Evolutionary conservation across 2,329 filamentous ascomycete genomes (phyloP).

Genomic region (Phyllosticta citrichinensis): DNA sequence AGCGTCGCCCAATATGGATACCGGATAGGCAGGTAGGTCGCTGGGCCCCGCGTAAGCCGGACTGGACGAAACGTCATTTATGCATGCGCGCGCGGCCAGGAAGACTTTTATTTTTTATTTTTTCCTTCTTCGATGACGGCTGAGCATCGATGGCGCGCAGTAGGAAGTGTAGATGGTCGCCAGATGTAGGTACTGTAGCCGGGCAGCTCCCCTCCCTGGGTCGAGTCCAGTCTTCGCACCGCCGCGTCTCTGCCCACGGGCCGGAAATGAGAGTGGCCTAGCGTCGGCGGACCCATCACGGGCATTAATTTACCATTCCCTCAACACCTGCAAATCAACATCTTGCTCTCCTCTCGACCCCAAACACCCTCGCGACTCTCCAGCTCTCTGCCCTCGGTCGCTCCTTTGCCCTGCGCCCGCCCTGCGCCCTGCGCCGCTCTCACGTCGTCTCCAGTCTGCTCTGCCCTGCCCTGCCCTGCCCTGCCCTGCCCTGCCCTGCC

Average conservation of each 20-base stretch:
- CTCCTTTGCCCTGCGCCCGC: constrained; percentile 3
- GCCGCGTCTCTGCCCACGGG: not conserved
- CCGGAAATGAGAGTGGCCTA: constrained; percentile 10
- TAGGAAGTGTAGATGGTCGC: no score
- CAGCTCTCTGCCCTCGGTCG: constrained; percentile 1
- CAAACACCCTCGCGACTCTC: constrained; percentile 2
- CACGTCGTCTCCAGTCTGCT: no score
- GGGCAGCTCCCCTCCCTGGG: no score
- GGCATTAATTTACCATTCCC: constrained; percentile 11
- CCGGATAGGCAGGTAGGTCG: not conserved
- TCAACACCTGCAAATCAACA: not conserved
- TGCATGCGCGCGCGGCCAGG: constrained; percentile 1
- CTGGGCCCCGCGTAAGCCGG: not conserved
- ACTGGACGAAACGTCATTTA: constrained; percentile 9
- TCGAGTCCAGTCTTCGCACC: not conserved
- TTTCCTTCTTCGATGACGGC: not conserved
- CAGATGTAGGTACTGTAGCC: not conserved
- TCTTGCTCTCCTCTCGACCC: not conserved
- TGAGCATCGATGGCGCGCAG: not conserved
- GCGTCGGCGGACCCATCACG: constrained; percentile 9
- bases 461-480: no score
- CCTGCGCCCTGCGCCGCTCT: not conserved
- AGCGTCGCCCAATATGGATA: not conserved
- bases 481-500: no score
- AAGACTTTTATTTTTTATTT: not conserved